Conservation (phyloP, 2,329 filamentous ascomycete genomes). For the Mycogone perniciosa region DNA sequence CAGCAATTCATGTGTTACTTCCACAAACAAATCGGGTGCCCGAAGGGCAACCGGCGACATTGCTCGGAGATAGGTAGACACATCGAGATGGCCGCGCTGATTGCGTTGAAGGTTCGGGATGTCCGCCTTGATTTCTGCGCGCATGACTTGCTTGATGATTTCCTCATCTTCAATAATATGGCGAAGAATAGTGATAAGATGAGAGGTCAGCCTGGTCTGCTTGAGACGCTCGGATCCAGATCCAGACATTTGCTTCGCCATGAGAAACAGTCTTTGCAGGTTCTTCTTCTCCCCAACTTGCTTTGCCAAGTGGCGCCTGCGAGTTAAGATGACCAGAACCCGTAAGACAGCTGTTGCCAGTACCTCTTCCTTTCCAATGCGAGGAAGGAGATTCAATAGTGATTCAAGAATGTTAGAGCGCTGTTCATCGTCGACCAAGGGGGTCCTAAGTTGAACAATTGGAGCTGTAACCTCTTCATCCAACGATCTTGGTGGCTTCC, state of each 20-base stretch:
- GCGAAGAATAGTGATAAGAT: constrained; percentile 79
- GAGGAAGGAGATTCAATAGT: constrained; percentile 77
- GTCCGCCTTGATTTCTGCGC: constrained; percentile 74
- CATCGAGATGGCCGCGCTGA: constrained; percentile 55
- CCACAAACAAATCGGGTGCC: constrained; percentile 77
- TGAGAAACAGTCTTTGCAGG: constrained; percentile 83
- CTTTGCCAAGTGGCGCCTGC: constrained; percentile 67
- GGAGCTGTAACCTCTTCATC: constrained; percentile 46
- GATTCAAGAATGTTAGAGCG: constrained; percentile 67
- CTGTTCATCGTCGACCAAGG: constrained; percentile 47
- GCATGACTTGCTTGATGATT: constrained; percentile 85
- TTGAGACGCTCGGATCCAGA: constrained; percentile 67
- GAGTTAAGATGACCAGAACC: constrained; percentile 80
- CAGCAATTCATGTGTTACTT: constrained; percentile 78
- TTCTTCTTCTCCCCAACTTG: constrained; percentile 81
- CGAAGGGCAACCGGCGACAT: constrained; percentile 76
- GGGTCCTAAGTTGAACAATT: constrained; percentile 57
- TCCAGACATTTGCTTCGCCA: constrained; percentile 86
- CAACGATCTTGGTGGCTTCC: constrained; percentile 52
- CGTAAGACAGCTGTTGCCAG: constrained; percentile 78
- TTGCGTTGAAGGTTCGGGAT: constrained; percentile 54
- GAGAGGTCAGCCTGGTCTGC: constrained; percentile 44
- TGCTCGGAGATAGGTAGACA: constrained; percentile 65
- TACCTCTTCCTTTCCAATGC: constrained; percentile 79
- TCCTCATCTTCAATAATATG: constrained; percentile 94